Percentiles rank a stretch among this genome's conserved stretches.
Evolutionary conservation across 495 filamentous ascomycete genomes (phyloP).

Genomic region (Hypoxylon lienhwacheense): DNA sequence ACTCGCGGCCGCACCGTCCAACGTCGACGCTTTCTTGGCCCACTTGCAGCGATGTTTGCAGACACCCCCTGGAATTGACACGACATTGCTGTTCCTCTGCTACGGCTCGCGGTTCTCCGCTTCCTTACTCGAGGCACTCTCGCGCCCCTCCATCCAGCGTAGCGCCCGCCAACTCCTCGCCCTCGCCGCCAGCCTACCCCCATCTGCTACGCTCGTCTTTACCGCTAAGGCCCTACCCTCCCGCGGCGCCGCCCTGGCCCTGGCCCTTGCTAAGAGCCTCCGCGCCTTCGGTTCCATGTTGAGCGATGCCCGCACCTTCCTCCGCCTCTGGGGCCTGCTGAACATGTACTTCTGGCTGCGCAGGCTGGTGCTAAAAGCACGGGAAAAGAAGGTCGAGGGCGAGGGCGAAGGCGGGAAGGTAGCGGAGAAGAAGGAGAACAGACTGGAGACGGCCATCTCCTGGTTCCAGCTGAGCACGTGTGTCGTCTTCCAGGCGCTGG

Average conservation of each 20-base stretch:
- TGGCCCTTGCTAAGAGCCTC: constrained; percentile 47
- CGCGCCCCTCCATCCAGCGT: constrained; percentile 43
- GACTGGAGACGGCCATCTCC: constrained; percentile 53
- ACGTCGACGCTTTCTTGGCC: constrained; percentile 53
- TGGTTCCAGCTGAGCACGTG: constrained; percentile 69
- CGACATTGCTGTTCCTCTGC: constrained; percentile 61
- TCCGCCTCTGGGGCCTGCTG: constrained; percentile 77
- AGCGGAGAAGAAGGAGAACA: constrained; percentile 35
- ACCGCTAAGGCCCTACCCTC: constrained; percentile 38
- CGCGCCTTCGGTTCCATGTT: constrained; percentile 57
- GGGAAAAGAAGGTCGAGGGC: constrained; percentile 20
- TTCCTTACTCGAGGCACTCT: constrained; percentile 41
- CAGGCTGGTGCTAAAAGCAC: constrained; percentile 50
- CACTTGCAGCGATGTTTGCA: constrained; percentile 60
- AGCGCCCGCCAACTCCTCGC: constrained; percentile 46
- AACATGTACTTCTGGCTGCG: constrained; percentile 75
- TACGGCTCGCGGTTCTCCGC: constrained; percentile 63
- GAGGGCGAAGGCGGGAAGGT: background rate
- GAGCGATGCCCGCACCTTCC: constrained; percentile 68
- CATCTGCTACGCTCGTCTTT: constrained; percentile 43
- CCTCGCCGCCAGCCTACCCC: constrained; percentile 44
- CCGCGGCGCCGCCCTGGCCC: constrained; percentile 46
- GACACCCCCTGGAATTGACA: constrained; percentile 63
- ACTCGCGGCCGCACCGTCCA: constrained; percentile 43
- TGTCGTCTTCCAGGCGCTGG: constrained; percentile 72